These are phyloP conservation scores for Groenewaldozyma salmanticensis DNA, from an alignment of 805 yeast species.

Conservation along the genomic window DNA sequence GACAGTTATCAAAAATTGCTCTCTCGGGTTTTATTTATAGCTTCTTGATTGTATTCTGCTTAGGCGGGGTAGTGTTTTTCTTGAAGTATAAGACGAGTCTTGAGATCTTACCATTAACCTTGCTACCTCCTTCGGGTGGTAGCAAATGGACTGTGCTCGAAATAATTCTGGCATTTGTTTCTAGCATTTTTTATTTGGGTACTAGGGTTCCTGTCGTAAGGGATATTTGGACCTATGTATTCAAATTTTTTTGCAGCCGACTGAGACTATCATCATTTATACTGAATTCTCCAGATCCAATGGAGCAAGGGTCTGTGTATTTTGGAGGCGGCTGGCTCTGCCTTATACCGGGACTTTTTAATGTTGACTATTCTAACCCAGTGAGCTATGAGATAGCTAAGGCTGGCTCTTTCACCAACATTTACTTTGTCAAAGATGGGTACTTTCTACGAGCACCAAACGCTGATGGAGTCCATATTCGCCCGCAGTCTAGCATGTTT, in stretches of 20 bases:
- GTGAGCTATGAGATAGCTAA: constrained; percentile 35
- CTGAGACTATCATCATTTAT: constrained; percentile 79
- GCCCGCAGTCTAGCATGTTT: constrained; percentile 48
- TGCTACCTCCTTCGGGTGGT: constrained; percentile 5
- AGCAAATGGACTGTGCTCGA: background rate
- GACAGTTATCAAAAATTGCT: constrained; percentile 64
- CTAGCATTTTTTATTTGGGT: background rate
- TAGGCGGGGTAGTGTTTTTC: constrained; percentile 54
- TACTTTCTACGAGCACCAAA: constrained; percentile 78
- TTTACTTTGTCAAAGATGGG: constrained; percentile 71
- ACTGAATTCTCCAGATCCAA: constrained; percentile 47
- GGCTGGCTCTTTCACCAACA: constrained; percentile 33
- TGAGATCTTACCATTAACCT: constrained; percentile 18
- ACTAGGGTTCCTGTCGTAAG: background rate
- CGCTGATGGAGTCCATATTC: constrained; percentile 57
- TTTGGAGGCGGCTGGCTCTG: constrained; percentile 35
- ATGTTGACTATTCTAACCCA: constrained; percentile 53
- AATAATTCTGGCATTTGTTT: background rate
- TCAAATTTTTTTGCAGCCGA: constrained; percentile 42
- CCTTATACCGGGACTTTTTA: constrained; percentile 33
- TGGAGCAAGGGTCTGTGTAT: constrained; percentile 60
- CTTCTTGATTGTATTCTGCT: constrained; percentile 59
- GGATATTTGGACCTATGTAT: constrained; percentile 48
- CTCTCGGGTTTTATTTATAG: constrained; percentile 54
- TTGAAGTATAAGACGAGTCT: constrained; percentile 25